Evolutionary conservation across 331 rosid species (phyloP).

Genomic region (Malus hybrid): DNA sequence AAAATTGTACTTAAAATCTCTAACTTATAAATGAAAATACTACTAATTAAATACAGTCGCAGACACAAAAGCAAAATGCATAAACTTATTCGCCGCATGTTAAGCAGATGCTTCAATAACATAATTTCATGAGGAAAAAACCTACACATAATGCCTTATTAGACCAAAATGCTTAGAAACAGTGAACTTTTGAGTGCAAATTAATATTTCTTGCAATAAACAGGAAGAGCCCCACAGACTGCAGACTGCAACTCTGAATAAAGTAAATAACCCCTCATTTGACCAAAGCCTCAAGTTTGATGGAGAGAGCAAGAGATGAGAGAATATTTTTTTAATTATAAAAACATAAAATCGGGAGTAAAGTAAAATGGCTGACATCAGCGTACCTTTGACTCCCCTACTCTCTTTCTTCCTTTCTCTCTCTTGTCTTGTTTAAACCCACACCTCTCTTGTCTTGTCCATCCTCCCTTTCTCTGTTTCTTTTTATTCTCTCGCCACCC

Average conservation of each 20-base stretch:
- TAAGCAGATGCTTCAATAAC: too few relatives aligned
- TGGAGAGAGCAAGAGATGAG: background rate
- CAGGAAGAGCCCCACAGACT: background rate
- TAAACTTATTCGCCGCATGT: too few relatives aligned
- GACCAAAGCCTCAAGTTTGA: slow-evolving; percentile 24
- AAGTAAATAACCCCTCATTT: slow-evolving; percentile 18
- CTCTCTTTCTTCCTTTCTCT: background rate
- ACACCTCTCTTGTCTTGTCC: slow-evolving; percentile 36
- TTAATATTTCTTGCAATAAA: background rate
- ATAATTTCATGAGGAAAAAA: too few relatives aligned
- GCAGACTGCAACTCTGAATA: background rate
- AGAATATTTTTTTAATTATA: slow-evolving; percentile 13
- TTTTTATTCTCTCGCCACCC: slow-evolving; percentile 11
- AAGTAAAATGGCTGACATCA: slow-evolving; percentile 51
- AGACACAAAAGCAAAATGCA: too few relatives aligned
- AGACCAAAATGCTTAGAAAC: too few relatives aligned
- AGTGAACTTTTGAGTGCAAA: too few relatives aligned
- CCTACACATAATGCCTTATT: too few relatives aligned
- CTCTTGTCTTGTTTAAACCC: slow-evolving; percentile 50
- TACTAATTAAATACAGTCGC: too few relatives aligned
- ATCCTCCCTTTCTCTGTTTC: slow-evolving; percentile 14
- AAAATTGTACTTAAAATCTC: too few relatives aligned
- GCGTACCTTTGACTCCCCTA: slow-evolving; percentile 64
- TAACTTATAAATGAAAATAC: too few relatives aligned
- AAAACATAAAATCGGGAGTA: slow-evolving; percentile 1